Evolutionary conservation across 2,329 filamentous ascomycete genomes (phyloP).

Genomic region (Colletotrichum sp.): DNA sequence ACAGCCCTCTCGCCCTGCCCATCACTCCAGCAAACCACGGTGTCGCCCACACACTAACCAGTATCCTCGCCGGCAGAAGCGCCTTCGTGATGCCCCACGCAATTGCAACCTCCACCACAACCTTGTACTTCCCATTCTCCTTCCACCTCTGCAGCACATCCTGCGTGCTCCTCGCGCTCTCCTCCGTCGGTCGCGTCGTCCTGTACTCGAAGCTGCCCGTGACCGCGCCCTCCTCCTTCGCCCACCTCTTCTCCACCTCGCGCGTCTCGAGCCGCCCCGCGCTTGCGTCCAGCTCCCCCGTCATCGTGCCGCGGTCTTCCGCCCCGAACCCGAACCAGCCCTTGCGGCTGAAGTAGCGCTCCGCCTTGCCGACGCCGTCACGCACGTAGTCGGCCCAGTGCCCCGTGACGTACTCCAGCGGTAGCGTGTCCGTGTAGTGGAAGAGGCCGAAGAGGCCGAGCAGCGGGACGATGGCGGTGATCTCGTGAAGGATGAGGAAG

Average conservation of each 20-base stretch:
- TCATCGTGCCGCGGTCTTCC: slow-evolving; percentile 31
- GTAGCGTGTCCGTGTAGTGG: slow-evolving; percentile 79
- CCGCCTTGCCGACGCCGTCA: slow-evolving; percentile 75
- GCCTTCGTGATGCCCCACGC: slow-evolving; percentile 92
- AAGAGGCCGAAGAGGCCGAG: slow-evolving; percentile 77
- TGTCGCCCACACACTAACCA: slow-evolving; percentile 83
- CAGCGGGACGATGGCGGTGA: slow-evolving; percentile 85
- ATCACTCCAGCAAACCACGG: slow-evolving; percentile 86
- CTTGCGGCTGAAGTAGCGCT: slow-evolving; percentile 77
- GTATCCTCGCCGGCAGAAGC: slow-evolving; percentile 77
- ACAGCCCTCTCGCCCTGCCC: slow-evolving; percentile 41
- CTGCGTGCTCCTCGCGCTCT: slow-evolving; percentile 35
- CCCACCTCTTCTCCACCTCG: slow-evolving; percentile 27
- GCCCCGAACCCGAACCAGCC: slow-evolving; percentile 76
- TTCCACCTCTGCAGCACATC: slow-evolving; percentile 41
- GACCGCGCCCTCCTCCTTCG: slow-evolving; percentile 30
- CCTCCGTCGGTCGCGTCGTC: slow-evolving; percentile 17
- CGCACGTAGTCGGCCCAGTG: slow-evolving; percentile 57
- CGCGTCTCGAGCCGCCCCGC: slow-evolving; percentile 21
- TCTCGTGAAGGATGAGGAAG: slow-evolving; percentile 89
- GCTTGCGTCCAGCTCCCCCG: slow-evolving; percentile 23
- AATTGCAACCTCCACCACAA: slow-evolving; percentile 77
- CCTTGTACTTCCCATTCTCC: slow-evolving; percentile 53
- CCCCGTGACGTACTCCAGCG: slow-evolving; percentile 56
- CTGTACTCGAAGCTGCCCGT: slow-evolving; percentile 26